Evolutionary conservation across 1,284 basidiomycete genomes (phyloP).

Genomic region (Meira nashicola): DNA sequence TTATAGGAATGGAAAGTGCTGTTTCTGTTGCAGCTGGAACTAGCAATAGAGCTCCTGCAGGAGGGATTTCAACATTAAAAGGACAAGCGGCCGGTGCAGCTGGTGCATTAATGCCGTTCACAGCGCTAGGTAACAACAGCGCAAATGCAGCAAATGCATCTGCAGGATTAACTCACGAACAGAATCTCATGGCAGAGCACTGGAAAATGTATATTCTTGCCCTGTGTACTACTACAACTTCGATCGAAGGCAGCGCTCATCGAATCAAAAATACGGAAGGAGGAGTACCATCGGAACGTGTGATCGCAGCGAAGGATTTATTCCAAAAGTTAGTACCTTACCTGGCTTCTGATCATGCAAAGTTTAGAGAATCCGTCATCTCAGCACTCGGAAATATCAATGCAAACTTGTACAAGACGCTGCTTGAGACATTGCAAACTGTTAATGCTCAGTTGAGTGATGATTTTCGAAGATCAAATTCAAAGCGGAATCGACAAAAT

Average conservation of each 20-base stretch:
- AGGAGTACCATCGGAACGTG: slow-evolving; percentile 58
- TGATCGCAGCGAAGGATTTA: slow-evolving; percentile 68
- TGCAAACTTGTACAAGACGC: slow-evolving; percentile 67
- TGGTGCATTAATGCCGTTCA: no score
- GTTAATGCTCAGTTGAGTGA: slow-evolving; percentile 78
- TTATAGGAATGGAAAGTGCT: slow-evolving; percentile 54
- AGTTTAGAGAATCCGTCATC: slow-evolving; percentile 79
- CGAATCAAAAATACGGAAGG: slow-evolving; percentile 28
- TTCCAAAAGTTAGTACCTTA: slow-evolving; percentile 82
- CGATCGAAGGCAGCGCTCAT: slow-evolving; percentile 63
- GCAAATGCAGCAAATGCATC: background rate
- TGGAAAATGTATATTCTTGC: slow-evolving; percentile 83
- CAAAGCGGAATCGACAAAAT: slow-evolving; percentile 63
- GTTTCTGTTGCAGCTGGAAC: slow-evolving; percentile 52
- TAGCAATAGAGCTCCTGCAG: slow-evolving; percentile 3
- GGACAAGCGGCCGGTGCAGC: background rate
- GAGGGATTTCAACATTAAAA: background rate
- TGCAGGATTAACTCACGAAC: slow-evolving; percentile 57
- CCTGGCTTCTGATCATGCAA: slow-evolving; percentile 75
- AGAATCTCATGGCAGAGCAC: slow-evolving; percentile 67
- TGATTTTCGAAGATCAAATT: slow-evolving; percentile 56
- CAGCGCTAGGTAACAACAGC: background rate
- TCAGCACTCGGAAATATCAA: slow-evolving; percentile 82
- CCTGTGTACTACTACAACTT: slow-evolving; percentile 65
- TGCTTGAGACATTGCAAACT: slow-evolving; percentile 76